phyloP scores from a whole-genome alignment of 2,329 filamentous ascomycete species.

The Cladobotryum protrusum region DNA sequence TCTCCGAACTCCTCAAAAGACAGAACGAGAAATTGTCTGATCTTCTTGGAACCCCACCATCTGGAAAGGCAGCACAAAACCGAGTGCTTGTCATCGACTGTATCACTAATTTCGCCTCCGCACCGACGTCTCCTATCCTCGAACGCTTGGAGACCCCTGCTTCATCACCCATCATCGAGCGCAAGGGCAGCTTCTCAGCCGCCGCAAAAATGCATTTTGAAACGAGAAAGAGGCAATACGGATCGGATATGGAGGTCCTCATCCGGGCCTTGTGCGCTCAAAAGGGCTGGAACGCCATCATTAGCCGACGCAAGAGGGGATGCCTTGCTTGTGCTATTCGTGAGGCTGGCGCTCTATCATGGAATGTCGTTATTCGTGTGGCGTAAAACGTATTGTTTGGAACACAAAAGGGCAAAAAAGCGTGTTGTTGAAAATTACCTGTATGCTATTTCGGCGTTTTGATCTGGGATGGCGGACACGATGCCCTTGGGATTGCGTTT shows the following conservation, averaged over 20 bases:
- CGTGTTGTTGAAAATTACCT: too few species aligned
- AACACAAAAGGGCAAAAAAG: too few species aligned
- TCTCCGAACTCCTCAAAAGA: constrained; percentile 49
- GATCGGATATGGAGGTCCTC: constrained; percentile 63
- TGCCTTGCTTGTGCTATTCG: constrained; percentile 70
- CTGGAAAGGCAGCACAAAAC: constrained; percentile 24
- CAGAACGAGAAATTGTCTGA: constrained; percentile 41
- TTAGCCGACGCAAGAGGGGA: constrained; percentile 60
- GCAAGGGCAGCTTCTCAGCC: constrained; percentile 35
- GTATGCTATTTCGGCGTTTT: not conserved
- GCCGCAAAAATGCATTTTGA: constrained; percentile 50
- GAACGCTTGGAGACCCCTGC: constrained; percentile 28
- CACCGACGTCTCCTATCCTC: constrained; percentile 43
- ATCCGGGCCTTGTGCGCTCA: constrained; percentile 68
- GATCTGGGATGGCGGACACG: not conserved
- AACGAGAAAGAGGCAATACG: constrained; percentile 51
- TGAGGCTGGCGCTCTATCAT: constrained; percentile 64
- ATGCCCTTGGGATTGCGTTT: constrained; percentile 2
- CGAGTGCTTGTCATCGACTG: constrained; percentile 57
- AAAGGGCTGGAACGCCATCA: constrained; percentile 65
- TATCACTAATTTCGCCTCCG: constrained; percentile 46
- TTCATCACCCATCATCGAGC: constrained; percentile 24
- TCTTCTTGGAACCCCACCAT: constrained; percentile 32
- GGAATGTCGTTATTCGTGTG: constrained; percentile 60
- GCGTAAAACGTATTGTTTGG: constrained; percentile 29